Percentiles rank a stretch among this genome's conserved stretches.
phyloP scores from a whole-genome alignment of 371 early-diverging fungal species.

The Lichtheimia hyalospora region DNA sequence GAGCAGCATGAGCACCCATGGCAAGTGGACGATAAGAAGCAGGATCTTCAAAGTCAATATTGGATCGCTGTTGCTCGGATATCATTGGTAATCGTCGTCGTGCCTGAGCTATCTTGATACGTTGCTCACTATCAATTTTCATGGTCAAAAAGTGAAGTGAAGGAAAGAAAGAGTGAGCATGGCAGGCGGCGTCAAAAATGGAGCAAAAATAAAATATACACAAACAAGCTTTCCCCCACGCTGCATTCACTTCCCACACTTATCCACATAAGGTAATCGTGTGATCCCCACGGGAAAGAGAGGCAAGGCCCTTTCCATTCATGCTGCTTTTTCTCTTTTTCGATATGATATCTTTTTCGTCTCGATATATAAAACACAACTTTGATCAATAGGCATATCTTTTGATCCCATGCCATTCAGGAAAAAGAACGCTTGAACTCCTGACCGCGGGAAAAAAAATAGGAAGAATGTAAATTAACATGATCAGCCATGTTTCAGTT shows the following conservation, averaged over 20 bases:
- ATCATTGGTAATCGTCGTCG: neutral
- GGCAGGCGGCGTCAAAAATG: neutral
- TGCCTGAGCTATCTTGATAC: constrained; percentile 5
- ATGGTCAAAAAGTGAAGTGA: constrained; percentile 1
- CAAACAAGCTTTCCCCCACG: too few species aligned
- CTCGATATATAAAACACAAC: too few species aligned
- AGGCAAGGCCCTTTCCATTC: neutral
- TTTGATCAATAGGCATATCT: too few species aligned
- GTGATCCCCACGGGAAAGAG: too few species aligned
- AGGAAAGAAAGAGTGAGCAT: constrained; percentile 2
- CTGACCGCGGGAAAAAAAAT: too few species aligned
- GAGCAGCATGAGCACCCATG: constrained; percentile 1
- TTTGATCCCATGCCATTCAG: too few species aligned
- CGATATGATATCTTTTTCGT: too few species aligned
- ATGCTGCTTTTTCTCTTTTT: neutral
- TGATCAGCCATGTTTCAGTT: too few species aligned
- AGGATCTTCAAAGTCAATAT: constrained; percentile 8
- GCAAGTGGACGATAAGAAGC: constrained; percentile 5
- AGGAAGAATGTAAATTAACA: too few species aligned
- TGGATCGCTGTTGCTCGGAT: too few species aligned
- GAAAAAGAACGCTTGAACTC: too few species aligned
- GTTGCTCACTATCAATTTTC: constrained; percentile 6
- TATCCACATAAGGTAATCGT: neutral
- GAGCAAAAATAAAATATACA: neutral
- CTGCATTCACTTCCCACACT: constrained; percentile 1